Conservation (phyloP, 768 basidiomycete genomes). For the Trametes maxima region DNA sequence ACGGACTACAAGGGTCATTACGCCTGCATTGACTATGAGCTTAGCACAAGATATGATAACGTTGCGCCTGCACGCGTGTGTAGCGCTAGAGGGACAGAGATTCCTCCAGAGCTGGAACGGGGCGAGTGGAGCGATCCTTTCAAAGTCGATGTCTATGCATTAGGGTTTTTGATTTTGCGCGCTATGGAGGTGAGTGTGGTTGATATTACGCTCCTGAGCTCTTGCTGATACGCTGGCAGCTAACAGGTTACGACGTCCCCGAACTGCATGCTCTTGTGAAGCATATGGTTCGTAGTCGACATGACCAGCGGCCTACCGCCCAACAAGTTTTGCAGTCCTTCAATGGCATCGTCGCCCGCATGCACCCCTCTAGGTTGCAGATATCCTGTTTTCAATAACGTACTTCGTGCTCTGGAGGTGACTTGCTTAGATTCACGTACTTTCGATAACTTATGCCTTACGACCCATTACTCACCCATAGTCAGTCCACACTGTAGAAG, state of each 20-base stretch:
- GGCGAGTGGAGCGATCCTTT: constrained; percentile 57
- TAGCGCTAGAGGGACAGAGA: constrained; percentile 59
- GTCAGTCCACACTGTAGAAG: not conserved
- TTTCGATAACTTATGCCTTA: not conserved
- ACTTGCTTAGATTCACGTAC: not conserved
- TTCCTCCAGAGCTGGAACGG: constrained; percentile 69
- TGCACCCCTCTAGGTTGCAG: constrained; percentile 40
- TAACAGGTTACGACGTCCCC: constrained; percentile 58
- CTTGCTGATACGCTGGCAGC: constrained; percentile 37
- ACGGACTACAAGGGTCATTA: constrained; percentile 65
- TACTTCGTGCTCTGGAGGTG: not conserved
- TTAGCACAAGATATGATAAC: constrained; percentile 56
- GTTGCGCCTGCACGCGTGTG: constrained; percentile 40
- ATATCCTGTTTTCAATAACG: not conserved
- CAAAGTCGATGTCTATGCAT: constrained; percentile 75
- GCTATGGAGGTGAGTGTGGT: constrained; percentile 57
- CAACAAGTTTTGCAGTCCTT: constrained; percentile 52
- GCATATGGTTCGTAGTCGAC: constrained; percentile 60
- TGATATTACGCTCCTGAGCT: constrained; percentile 5
- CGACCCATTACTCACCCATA: not conserved
- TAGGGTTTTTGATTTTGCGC: constrained; percentile 64
- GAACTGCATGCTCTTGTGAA: constrained; percentile 58
- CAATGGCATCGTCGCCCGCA: constrained; percentile 47
- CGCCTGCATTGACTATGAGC: constrained; percentile 76
- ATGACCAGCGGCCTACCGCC: constrained; percentile 54